Evolutionary conservation across 2,329 filamentous ascomycete genomes (phyloP).

Genomic region (Sporothrix dimorphospora): DNA sequence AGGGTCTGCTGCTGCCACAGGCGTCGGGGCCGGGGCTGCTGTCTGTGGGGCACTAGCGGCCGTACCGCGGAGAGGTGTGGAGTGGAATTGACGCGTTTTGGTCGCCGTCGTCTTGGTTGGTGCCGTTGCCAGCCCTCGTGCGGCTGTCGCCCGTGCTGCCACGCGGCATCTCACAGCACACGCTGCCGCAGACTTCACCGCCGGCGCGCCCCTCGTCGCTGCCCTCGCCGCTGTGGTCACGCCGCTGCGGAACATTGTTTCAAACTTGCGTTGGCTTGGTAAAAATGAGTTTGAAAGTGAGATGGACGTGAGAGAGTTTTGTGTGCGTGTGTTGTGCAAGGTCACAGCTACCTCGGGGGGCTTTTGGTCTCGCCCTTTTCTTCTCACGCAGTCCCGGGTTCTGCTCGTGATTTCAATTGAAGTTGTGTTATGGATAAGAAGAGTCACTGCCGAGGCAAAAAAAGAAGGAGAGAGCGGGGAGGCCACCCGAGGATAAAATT

Average conservation of each 20-base stretch:
- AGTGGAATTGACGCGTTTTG: background rate
- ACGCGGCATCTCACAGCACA: background rate
- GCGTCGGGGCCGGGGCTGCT: constrained; percentile 42
- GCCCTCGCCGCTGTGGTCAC: background rate
- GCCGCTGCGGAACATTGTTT: constrained; percentile 3
- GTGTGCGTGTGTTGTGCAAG: constrained; percentile 12
- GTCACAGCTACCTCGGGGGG: background rate
- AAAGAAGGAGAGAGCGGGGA: background rate
- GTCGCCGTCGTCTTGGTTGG: background rate
- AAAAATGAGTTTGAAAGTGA: background rate
- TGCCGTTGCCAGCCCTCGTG: background rate
- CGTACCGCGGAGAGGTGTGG: background rate
- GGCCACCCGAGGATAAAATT: background rate
- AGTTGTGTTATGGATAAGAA: background rate
- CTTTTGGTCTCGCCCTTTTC: background rate
- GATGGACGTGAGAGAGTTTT: too few species aligned
- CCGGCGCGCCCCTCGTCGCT: background rate
- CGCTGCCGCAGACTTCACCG: background rate
- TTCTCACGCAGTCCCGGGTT: background rate
- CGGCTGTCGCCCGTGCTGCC: background rate
- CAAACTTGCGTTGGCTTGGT: too few species aligned
- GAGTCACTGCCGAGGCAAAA: background rate
- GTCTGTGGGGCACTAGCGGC: background rate
- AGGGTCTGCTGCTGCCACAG: constrained; percentile 39
- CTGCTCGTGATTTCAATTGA: background rate